Conservation (phyloP, 1,284 basidiomycete species). For the Dichomitus squalens region DNA sequence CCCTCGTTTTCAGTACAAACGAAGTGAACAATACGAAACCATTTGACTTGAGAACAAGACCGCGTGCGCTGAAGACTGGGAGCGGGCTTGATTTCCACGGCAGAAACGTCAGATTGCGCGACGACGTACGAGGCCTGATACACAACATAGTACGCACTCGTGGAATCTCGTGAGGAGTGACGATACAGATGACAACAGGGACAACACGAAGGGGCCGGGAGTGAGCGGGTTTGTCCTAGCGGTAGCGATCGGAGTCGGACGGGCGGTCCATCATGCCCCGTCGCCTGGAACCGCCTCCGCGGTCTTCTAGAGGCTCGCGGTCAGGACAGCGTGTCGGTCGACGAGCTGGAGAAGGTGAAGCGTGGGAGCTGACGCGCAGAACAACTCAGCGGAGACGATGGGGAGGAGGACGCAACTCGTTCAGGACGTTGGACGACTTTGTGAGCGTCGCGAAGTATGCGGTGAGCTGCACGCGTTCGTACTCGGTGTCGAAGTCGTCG, state of each 20-base stretch:
- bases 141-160: constrained; percentile 17
- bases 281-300: constrained; percentile 27
- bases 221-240: constrained; percentile 33
- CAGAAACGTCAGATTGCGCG: constrained; percentile 4
- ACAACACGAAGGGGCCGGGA: not conserved
- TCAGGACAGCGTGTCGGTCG: constrained; percentile 40
- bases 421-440: constrained; percentile 83
- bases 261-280: constrained; percentile 40
- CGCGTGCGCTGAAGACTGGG: no score
- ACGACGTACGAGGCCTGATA: constrained; percentile 17
- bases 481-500: constrained; percentile 89
- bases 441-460: constrained; percentile 88
- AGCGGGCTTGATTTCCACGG: no score
- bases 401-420: constrained; percentile 67
- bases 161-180: not conserved
- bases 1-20: no score
- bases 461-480: constrained; percentile 93
- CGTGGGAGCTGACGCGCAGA: not conserved
- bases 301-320: constrained; percentile 35
- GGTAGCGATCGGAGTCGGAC: constrained; percentile 55
- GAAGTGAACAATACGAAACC: no score
- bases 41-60: no score
- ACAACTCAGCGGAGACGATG: no score
- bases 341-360: constrained; percentile 31
- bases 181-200: not conserved